These are phyloP conservation scores for Phytophthora capsici DNA, from an alignment of 352 stramenopile genomes.

Conservation along the genomic window DNA sequence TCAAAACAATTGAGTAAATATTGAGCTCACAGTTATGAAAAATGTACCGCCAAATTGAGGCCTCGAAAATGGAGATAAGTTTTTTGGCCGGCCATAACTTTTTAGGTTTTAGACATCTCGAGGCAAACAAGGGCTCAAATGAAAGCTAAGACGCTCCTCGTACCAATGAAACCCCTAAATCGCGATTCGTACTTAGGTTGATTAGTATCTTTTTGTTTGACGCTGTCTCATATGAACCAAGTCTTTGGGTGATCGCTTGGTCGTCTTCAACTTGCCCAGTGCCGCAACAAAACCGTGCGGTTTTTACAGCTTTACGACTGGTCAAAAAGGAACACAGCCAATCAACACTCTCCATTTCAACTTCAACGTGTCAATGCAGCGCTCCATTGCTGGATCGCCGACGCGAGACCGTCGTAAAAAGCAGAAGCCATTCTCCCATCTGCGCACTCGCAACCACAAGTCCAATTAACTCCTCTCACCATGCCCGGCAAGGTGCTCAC, in stretches of 20 bases:
- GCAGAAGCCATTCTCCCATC: constrained; percentile 1
- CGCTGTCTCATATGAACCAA: too few species aligned
- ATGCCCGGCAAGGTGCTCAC: constrained; percentile 15
- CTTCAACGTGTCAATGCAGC: constrained; percentile 13
- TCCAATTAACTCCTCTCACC: background rate
- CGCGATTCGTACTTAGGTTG: too few species aligned
- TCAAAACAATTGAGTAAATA: too few species aligned
- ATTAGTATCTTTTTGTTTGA: too few species aligned
- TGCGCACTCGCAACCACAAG: background rate
- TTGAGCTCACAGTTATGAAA: too few species aligned
- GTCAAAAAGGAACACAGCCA: constrained; percentile 4
- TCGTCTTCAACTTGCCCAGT: constrained; percentile 2
- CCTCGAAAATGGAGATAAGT: too few species aligned
- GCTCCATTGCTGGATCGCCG: constrained; percentile 8
- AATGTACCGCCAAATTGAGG: too few species aligned
- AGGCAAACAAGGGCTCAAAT: too few species aligned
- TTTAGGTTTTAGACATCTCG: too few species aligned
- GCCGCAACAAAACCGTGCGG: background rate
- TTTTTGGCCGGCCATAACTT: too few species aligned
- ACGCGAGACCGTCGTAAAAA: background rate
- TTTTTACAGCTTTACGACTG: background rate
- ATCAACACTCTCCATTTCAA: background rate
- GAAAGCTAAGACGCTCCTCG: too few species aligned
- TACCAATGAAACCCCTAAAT: too few species aligned
- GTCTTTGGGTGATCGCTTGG: constrained; percentile 1